Evolutionary conservation across 352 stramenopile genomes (phyloP), one percentile per base, ranked within the genome.

Genomic region (Phytophthora rubi): DNA sequence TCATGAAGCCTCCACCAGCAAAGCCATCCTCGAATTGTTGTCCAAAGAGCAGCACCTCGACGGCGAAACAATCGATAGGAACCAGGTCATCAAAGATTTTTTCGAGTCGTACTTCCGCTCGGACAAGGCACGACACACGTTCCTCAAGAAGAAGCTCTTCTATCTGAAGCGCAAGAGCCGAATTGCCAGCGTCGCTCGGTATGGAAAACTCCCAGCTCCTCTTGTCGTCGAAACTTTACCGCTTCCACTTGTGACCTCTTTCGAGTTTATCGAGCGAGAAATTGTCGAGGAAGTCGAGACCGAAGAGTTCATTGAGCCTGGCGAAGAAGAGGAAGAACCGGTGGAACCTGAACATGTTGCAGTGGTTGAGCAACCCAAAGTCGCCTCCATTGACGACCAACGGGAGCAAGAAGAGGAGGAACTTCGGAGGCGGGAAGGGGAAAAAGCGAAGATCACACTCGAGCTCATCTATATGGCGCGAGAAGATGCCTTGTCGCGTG

Each of bases 71-170:
- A 58, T 58, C 15, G 54, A 65, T 26, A 58, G 47, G 32, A 54
- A 56, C 53, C 53, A 18, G 39, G 35, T 21, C 33, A 54, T 65
- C 23, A 69, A 85, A 13, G 45, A 75, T 18, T 89, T 89, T 60
- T 66, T 71, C 13, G 69, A 78, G n/a, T 53, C 59, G 15, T 92
- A 92, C 44, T 88, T 90, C 54, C 66, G 52, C 26, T 87, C 79
- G 0, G 62, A 77, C 42, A 53, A 71, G 32, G 79, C 68, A 2
- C 75, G 84, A 2, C 60, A 81, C 18, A 70, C 60, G 16, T 90
- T 89, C 54, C 53, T 92, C 32, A 79, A 82, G 67, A 82, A 76
- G 21, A 87, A 87, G 60, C 59, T 88, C 2, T 81, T 78, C 39
- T 77, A 76, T 59, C 69, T 88, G 39, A 80, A 78, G 45, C 70